Evolutionary conservation across 164 flowering plant species (phyloP), one percentile per base, ranked within the genome.

Genomic region (Piper betle): DNA sequence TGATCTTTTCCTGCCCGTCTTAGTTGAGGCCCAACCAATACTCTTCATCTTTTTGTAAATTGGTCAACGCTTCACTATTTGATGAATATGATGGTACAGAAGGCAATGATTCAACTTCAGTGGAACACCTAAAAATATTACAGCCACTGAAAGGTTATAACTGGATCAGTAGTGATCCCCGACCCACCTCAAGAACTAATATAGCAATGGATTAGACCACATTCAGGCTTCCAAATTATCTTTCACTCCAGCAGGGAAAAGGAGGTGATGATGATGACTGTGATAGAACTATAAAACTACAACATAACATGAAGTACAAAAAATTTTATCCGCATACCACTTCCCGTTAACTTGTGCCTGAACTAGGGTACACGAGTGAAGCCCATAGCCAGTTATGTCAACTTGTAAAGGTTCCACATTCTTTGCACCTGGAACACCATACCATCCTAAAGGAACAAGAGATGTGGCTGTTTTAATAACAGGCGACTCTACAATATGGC

Each of bases 301-400:
- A 46, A 15, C 50, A 9, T 46, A 46, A 5, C 58, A 33, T 12
- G 57, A 55, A 55, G 18, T 60, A 2, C 33, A 15, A 46, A 46
- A 46, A 6, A 46, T 46, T 0, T 5, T 10, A 46, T 46, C 3
- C 6, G 50, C 50, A 57, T 88, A 92, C 98, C 98, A 92, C 74
- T 77, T 87, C 67, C 97, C 98, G 79, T 89, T 87, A 48, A 93
- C 97, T 82, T 85, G 96, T 46, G 94, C 96, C 71, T 83, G 87
- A 69, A 93, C 86, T 66, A 86, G 72, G 10, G 82, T 73, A 66
- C 98, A 93, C 25, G 83, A 71, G 74, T 93, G 97, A 71, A 93
- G 77, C 62, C 98, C 84, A 76, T 81, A 79, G 65, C 98, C 98
- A 72, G 80, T 71, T 41, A 93, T 78, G 72, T 93, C 96, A 76